A percentile compares a stretch with the other conserved stretches of the same genome.
Conservation (phyloP, 1,284 basidiomycete genomes). For the Fomitopsis palustris region DNA sequence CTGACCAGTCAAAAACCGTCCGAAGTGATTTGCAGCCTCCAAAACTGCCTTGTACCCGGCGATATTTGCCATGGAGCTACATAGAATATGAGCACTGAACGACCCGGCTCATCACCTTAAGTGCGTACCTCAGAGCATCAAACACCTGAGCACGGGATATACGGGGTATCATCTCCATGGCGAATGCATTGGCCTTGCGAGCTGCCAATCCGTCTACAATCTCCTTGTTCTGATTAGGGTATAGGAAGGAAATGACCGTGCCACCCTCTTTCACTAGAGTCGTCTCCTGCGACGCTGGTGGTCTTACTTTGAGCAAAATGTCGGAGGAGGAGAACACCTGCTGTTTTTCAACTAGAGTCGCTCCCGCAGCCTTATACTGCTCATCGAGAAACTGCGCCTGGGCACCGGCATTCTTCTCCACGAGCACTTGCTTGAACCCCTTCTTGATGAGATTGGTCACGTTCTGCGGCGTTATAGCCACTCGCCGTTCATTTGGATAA, state of each 20-base stretch:
- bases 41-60: constrained; percentile 85
- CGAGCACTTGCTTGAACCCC: constrained; percentile 68
- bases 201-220: constrained; percentile 64
- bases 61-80: constrained; percentile 87
- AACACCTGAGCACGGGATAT: constrained; percentile 86
- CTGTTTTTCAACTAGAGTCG: constrained; percentile 62
- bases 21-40: constrained; percentile 84
- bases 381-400: constrained; percentile 77
- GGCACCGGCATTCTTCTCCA: constrained; percentile 69
- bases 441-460: constrained; percentile 73
- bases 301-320: constrained; percentile 80
- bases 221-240: constrained; percentile 75
- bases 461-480: constrained; percentile 78
- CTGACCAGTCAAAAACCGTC: constrained; percentile 83
- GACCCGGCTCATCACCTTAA: neutral
- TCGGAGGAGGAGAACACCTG: constrained; percentile 64
- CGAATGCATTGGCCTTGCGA: constrained; percentile 64
- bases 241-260: constrained; percentile 81
- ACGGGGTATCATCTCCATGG: constrained; percentile 86
- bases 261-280: constrained; percentile 62
- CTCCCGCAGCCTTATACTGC: constrained; percentile 76
- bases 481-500: constrained; percentile 73
- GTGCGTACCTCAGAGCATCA: constrained; percentile 69
- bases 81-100: neutral
- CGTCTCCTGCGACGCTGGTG: constrained; percentile 61